Conservation (phyloP, 1,284 basidiomycete genomes). For the Coniferiporia sulphurascens region DNA sequence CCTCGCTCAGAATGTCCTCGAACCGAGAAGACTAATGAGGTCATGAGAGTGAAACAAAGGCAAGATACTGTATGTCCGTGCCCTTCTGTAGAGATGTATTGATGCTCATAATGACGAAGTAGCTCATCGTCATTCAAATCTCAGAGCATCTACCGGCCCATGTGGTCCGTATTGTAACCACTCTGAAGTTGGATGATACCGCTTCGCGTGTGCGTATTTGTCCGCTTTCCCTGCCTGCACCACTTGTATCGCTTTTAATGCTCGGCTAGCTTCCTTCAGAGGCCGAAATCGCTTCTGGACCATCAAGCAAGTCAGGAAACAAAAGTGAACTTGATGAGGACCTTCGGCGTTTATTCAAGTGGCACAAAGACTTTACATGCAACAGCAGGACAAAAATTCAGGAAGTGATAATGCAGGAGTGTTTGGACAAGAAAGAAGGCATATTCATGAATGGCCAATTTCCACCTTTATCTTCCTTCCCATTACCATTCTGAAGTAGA, state of each 20-base stretch:
- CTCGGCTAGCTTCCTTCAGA: constrained; percentile 36
- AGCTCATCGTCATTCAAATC: constrained; percentile 8
- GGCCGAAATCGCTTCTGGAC: constrained; percentile 17
- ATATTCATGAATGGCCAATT: constrained; percentile 47
- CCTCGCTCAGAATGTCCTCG: constrained; percentile 5
- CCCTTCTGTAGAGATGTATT: not conserved
- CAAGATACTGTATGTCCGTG: too few species aligned
- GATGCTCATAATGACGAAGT: not conserved
- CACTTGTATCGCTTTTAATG: constrained; percentile 31
- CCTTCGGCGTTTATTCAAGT: constrained; percentile 25
- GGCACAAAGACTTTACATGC: constrained; percentile 25
- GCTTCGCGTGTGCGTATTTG: not conserved
- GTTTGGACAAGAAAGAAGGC: constrained; percentile 44
- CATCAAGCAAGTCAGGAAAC: constrained; percentile 19
- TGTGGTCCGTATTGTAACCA: constrained; percentile 30
- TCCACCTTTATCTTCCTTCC: constrained; percentile 4
- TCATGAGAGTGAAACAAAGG: not conserved
- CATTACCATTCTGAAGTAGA: not conserved
- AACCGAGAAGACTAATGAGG: not conserved
- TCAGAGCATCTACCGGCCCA: constrained; percentile 21
- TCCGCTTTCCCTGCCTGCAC: constrained; percentile 28
- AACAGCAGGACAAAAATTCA: constrained; percentile 26
- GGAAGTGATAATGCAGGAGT: constrained; percentile 45
- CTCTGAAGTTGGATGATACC: constrained; percentile 25
- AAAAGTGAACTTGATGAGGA: constrained; percentile 12